These are phyloP conservation scores for Rhizophagus clarus DNA, from an alignment of 192 early-diverging fungal genomes.

Conservation along the genomic window DNA sequence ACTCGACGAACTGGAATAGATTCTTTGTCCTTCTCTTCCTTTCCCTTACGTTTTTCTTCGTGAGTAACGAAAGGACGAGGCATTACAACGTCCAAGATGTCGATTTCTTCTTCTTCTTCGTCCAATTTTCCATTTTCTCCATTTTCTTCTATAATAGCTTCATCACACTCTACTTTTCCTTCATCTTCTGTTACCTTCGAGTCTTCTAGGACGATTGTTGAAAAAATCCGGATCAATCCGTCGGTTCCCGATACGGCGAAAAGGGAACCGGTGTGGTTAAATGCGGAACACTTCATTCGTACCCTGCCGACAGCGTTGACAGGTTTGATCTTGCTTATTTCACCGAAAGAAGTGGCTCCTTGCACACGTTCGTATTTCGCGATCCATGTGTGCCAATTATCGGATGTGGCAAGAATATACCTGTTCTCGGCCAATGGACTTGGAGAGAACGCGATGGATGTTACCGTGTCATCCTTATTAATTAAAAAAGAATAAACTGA, in stretches of 20 bases:
- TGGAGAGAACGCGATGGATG: neutral
- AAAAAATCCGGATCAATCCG: constrained; percentile 77
- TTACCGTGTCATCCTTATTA: neutral
- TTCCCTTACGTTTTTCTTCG: neutral
- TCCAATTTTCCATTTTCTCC: neutral
- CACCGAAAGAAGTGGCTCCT: neutral
- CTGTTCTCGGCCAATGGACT: neutral
- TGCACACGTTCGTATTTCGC: neutral
- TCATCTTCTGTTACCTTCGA: constrained; percentile 35
- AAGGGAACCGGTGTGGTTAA: constrained; percentile 76
- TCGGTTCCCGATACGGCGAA: constrained; percentile 80
- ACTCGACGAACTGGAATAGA: neutral
- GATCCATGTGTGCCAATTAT: neutral
- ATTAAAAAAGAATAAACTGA: neutral
- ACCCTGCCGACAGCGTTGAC: neutral
- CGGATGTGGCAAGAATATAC: neutral
- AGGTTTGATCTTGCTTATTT: neutral
- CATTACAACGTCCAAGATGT: neutral
- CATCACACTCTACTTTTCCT: constrained; percentile 25
- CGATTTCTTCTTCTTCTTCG: constrained; percentile 15
- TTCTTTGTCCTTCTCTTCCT: neutral
- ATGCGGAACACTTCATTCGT: constrained; percentile 58
- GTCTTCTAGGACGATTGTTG: constrained; percentile 57
- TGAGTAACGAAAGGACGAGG: neutral
- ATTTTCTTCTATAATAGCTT: constrained; percentile 24